Percentiles rank a stretch among this genome's conserved stretches.
These are phyloP conservation scores for Setaria italica DNA, from an alignment of 202 grass and related monocot genomes.

Conservation along the genomic window DNA sequence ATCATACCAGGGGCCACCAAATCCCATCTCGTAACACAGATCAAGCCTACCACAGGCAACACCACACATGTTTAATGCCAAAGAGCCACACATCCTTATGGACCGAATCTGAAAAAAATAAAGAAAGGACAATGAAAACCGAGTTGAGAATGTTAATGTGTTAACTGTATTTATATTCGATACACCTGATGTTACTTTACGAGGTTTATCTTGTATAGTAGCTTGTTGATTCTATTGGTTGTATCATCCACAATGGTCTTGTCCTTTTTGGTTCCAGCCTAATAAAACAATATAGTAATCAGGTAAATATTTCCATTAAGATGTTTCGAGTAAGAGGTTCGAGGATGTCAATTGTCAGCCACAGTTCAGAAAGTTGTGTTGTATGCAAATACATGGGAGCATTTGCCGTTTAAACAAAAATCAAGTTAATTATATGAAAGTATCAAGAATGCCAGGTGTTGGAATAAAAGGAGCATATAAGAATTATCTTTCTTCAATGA, in stretches of 20 bases:
- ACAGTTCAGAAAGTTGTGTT: constrained; percentile 1
- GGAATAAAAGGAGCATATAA: not conserved
- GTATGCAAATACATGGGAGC: not conserved
- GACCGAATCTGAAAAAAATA: constrained; percentile 77
- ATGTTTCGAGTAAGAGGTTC: constrained; percentile 10
- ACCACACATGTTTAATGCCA: constrained; percentile 93
- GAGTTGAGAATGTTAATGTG: not conserved
- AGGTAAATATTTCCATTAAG: constrained; percentile 8
- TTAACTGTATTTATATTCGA: not conserved
- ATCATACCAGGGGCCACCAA: constrained; percentile 91
- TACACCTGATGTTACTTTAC: constrained; percentile 12
- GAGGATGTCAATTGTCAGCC: not conserved
- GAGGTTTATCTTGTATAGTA: constrained; percentile 86
- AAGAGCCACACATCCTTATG: constrained; percentile 92
- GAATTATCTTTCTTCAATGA: constrained; percentile 16
- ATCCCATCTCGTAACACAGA: constrained; percentile 96
- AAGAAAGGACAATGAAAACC: not conserved
- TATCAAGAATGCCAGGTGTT: no score
- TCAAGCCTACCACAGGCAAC: constrained; percentile 94
- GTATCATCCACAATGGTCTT: constrained; percentile 71
- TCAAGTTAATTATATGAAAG: constrained; percentile 5
- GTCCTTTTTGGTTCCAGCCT: constrained; percentile 86
- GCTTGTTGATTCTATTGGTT: constrained; percentile 86
- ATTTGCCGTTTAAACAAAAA: constrained; percentile 25
- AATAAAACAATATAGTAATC: constrained; percentile 47